A percentile compares a stretch with the other conserved stretches of the same genome.
phyloP scores from a whole-genome alignment of 2,329 filamentous ascomycete genomes.

The Pseudogymnoascus sp. region DNA sequence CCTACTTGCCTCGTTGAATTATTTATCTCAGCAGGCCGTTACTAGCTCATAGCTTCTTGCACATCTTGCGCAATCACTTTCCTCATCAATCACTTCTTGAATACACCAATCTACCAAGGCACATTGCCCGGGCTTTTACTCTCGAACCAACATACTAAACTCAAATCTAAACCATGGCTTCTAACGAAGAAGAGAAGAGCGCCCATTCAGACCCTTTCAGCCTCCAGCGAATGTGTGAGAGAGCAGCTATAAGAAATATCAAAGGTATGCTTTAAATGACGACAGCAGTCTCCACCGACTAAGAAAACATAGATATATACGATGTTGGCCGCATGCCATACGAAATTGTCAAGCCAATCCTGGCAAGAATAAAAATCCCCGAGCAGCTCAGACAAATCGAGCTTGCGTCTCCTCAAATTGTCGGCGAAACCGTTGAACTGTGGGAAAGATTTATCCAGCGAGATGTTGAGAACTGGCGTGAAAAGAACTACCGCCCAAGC shows the following conservation, averaged over 20 bases:
- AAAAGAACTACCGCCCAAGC: constrained; percentile 55
- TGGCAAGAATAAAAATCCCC: constrained; percentile 63
- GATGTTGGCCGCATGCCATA: constrained; percentile 68
- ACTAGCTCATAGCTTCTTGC: neutral
- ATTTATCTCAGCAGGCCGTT: neutral
- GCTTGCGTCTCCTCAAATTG: constrained; percentile 65
- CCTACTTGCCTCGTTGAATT: neutral
- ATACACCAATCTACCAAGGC: neutral
- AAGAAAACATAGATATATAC: constrained; percentile 40
- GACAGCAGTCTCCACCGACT: neutral
- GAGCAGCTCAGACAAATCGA: constrained; percentile 70
- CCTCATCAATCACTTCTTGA: neutral
- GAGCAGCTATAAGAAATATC: neutral
- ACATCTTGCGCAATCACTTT: neutral
- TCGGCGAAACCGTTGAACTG: constrained; percentile 59
- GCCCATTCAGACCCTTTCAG: neutral
- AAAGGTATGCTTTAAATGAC: neutral
- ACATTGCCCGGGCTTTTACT: neutral
- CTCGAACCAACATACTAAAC: neutral
- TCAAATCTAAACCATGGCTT: neutral
- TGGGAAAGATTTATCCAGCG: constrained; percentile 74
- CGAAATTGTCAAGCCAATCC: constrained; percentile 55
- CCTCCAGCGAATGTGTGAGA: neutral
- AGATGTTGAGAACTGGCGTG: constrained; percentile 59
- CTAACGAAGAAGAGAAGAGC: neutral